phyloP scores from a whole-genome alignment of 148 eudicot species.

The Linanthus parryae region DNA sequence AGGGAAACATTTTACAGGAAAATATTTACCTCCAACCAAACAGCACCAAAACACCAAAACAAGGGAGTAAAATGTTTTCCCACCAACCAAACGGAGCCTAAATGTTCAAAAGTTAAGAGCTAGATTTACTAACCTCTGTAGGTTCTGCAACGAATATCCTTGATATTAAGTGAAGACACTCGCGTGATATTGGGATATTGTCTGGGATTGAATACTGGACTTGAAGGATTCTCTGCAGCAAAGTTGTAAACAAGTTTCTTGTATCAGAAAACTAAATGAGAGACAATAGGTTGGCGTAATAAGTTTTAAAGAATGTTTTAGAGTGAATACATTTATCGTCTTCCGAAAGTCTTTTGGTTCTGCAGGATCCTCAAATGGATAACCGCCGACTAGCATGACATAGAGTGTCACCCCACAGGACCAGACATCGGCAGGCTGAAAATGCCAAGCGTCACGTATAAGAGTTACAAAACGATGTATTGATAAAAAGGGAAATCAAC shows the following conservation, averaged over 20 bases:
- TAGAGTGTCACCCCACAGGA: slow-evolving; percentile 93
- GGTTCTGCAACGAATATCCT: slow-evolving; percentile 89
- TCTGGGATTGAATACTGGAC: slow-evolving; percentile 88
- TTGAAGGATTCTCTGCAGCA: slow-evolving; percentile 66
- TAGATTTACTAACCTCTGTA: slow-evolving; percentile 48
- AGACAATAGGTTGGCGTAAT: not conserved
- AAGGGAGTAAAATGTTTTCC: not conserved
- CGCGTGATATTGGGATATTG: slow-evolving; percentile 50
- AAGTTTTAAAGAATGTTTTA: not conserved
- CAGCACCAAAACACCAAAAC: not conserved
- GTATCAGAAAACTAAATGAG: not conserved
- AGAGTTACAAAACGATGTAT: too few relatives aligned
- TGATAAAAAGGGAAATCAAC: too few relatives aligned
- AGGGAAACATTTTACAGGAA: too few relatives aligned
- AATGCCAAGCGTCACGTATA: too few relatives aligned
- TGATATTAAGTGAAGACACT: slow-evolving; percentile 84
- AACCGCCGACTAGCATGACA: slow-evolving; percentile 87
- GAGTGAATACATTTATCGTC: slow-evolving; percentile 55
- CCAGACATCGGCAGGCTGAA: slow-evolving; percentile 99
- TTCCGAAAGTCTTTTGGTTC: slow-evolving; percentile 84
- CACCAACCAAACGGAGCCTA: not conserved
- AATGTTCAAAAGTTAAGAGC: not conserved
- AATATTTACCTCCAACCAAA: not conserved
- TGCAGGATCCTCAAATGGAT: slow-evolving; percentile 93
- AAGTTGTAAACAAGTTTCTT: not conserved